Conservation (phyloP, 2,329 filamentous ascomycete species). For the Diplodia corticola region DNA sequence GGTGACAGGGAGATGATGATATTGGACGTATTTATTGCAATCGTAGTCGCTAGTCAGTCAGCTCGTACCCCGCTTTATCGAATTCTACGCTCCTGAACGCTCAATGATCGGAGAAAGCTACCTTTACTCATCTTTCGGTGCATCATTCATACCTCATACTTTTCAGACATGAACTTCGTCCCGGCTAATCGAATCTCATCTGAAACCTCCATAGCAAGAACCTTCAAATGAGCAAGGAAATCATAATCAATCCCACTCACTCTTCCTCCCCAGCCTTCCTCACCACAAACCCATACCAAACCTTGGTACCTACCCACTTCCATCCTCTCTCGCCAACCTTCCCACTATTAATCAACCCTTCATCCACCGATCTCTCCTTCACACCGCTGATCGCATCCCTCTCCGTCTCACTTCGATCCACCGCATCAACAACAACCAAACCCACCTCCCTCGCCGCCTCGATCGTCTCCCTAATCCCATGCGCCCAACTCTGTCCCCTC, state of each 20-base stretch:
- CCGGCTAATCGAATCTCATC: background rate
- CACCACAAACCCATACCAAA: constrained; percentile 44
- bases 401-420: constrained; percentile 21
- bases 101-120: too few relatives aligned
- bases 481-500: constrained; percentile 58
- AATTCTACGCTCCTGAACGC: too few relatives aligned
- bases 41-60: too few relatives aligned
- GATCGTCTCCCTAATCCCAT: constrained; percentile 56
- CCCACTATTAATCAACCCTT: constrained; percentile 31
- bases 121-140: background rate
- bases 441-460: constrained; percentile 45
- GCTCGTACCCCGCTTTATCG: too few relatives aligned
- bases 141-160: background rate
- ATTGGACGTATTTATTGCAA: too few relatives aligned
- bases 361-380: constrained; percentile 34
- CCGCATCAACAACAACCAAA: constrained; percentile 32
- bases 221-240: background rate
- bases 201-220: background rate
- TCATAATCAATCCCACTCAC: background rate
- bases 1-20: too few relatives aligned
- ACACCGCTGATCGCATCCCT: constrained; percentile 14
- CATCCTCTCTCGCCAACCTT: constrained; percentile 35
- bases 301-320: constrained; percentile 44
- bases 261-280: constrained; percentile 24
- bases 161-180: background rate